Percentiles rank a stretch among this genome's conserved stretches.
phyloP scores from a whole-genome alignment of 129 eudicot genomes.

The Centaurea solstitialis region DNA sequence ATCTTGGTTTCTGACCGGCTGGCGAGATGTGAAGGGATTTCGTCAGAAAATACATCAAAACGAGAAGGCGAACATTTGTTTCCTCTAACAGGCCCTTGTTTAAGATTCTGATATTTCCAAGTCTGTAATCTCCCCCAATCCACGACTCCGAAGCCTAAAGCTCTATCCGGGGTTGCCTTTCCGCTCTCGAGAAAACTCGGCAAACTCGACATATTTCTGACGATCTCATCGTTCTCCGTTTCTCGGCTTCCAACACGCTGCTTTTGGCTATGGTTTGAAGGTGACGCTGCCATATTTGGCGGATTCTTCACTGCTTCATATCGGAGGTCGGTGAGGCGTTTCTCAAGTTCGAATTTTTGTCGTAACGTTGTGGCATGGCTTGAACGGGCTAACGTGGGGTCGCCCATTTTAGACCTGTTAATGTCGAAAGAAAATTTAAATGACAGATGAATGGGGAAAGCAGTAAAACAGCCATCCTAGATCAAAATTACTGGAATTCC shows the following conservation, averaged over 20 bases:
- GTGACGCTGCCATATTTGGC: conserved; percentile 24
- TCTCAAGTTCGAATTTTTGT: conserved; percentile 43
- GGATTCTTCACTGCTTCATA: conserved; percentile 44
- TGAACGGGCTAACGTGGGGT: conserved; percentile 26
- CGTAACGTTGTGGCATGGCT: conserved; percentile 36
- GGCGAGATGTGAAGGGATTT: neutral
- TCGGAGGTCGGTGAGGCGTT: conserved; percentile 43
- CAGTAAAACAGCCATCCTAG: neutral
- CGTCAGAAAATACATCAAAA: conserved; percentile 33
- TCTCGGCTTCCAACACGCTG: conserved; percentile 26
- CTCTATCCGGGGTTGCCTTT: conserved; percentile 51
- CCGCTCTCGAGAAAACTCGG: conserved; percentile 71
- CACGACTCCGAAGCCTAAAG: conserved; percentile 78
- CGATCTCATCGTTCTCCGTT: conserved; percentile 56
- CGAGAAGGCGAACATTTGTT: conserved; percentile 45
- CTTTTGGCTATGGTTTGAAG: conserved; percentile 32
- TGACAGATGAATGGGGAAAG: conserved; percentile 7
- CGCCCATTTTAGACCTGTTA: conserved; percentile 28
- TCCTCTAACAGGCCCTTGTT: conserved; percentile 6
- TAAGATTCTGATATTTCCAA: conserved; percentile 56
- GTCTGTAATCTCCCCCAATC: conserved; percentile 75
- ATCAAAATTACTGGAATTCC: neutral
- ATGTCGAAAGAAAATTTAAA: neutral
- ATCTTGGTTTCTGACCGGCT: conserved; percentile 7
- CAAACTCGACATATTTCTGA: conserved; percentile 74